These are phyloP conservation scores for Alisma plantagoaquatica DNA, from an alignment of 106 monocot species.

Conservation along the genomic window DNA sequence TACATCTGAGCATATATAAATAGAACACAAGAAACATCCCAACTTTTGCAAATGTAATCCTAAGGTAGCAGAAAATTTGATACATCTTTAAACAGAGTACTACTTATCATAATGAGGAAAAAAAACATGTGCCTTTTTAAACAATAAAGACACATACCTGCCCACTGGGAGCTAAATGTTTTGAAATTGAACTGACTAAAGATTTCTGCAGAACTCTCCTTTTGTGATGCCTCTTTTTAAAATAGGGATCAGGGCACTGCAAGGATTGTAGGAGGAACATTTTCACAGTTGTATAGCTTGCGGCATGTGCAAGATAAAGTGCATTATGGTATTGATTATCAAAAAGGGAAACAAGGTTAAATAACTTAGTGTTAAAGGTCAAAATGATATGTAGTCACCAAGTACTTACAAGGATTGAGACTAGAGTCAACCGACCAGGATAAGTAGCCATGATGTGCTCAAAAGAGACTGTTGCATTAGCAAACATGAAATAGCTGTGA, in stretches of 20 bases:
- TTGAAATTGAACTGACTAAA: constrained; percentile 64
- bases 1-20: no score
- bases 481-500: constrained; percentile 76
- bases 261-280: background rate
- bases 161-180: constrained; percentile 47
- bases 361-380: no score
- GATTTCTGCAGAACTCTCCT: constrained; percentile 69
- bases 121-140: no score
- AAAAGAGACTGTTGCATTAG: constrained; percentile 80
- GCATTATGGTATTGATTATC: no score
- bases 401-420: constrained; percentile 77
- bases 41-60: no score
- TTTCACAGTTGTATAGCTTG: background rate
- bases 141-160: constrained; percentile 52
- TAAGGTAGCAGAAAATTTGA: no score
- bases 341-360: no score
- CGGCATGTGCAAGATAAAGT: no score
- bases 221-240: constrained; percentile 89
- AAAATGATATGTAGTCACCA: no score
- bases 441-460: constrained; percentile 58
- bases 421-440: constrained; percentile 62
- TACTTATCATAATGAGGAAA: no score
- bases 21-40: no score
- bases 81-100: no score
- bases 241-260: constrained; percentile 91